Percentiles rank a stretch among this genome's conserved stretches.
These are phyloP conservation scores for Trichoderma brevicompactum DNA, from an alignment of 2,329 filamentous ascomycete species.

Conservation along the genomic window DNA sequence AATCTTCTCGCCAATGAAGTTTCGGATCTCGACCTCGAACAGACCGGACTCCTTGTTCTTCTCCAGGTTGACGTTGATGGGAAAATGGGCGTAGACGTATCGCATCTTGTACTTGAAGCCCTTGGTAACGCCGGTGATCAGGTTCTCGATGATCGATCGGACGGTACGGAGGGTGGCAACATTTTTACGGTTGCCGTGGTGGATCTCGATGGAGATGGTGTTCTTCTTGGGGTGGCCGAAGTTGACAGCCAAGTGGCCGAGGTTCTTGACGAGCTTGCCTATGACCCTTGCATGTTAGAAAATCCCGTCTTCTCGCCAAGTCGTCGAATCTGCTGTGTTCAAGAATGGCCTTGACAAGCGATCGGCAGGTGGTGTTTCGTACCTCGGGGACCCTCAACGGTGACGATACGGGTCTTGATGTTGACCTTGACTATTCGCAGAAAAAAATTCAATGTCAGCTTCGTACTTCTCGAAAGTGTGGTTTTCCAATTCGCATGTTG, in stretches of 20 bases:
- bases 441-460: slow-evolving; percentile 39
- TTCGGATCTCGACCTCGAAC: slow-evolving; percentile 96
- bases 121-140: slow-evolving; percentile 98
- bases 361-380: slow-evolving; percentile 44
- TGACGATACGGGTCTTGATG: slow-evolving; percentile 97
- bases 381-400: slow-evolving; percentile 95
- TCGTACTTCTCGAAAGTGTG: slow-evolving; percentile 4
- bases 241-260: slow-evolving; percentile 94
- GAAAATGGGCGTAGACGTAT: slow-evolving; percentile 99
- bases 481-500: not conserved
- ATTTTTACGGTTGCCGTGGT: slow-evolving; percentile 98
- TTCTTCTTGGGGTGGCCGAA: slow-evolving; percentile 87
- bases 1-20: slow-evolving; percentile 99
- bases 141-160: slow-evolving; percentile 97
- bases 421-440: slow-evolving; percentile 80
- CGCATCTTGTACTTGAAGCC: slow-evolving; percentile 99
- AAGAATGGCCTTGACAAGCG: slow-evolving; percentile 11
- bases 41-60: slow-evolving; percentile 91
- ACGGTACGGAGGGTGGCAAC: slow-evolving; percentile 98
- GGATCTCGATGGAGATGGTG: slow-evolving; percentile 94
- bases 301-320: not conserved
- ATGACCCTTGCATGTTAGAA: slow-evolving; percentile 35
- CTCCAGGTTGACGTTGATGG: slow-evolving; percentile 99
- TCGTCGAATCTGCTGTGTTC: slow-evolving; percentile 5
- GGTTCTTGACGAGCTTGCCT: slow-evolving; percentile 97